These are phyloP conservation scores for Candida golubevii DNA, from an alignment of 805 yeast genomes.

Conservation along the genomic window DNA sequence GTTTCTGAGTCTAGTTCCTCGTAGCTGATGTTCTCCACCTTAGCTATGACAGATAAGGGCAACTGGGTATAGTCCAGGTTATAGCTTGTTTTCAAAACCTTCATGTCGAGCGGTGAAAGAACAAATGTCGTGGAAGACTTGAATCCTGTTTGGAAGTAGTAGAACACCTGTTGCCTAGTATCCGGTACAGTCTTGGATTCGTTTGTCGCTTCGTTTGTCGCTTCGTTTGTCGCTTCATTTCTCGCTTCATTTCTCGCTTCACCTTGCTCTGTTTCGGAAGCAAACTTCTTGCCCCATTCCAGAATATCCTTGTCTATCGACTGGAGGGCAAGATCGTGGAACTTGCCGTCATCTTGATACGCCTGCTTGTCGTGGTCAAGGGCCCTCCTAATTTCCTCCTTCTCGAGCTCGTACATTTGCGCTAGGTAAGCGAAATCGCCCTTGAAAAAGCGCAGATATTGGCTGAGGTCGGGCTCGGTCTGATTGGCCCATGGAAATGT, in stretches of 20 bases:
- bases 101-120: slow-evolving; percentile 74
- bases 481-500: slow-evolving; percentile 54
- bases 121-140: slow-evolving; percentile 59
- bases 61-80: slow-evolving; percentile 54
- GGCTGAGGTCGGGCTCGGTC: slow-evolving; percentile 23
- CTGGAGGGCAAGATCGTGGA: slow-evolving; percentile 49
- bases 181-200: slow-evolving; percentile 24
- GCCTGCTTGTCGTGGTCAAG: slow-evolving; percentile 54
- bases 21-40: slow-evolving; percentile 64
- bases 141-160: slow-evolving; percentile 76
- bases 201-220: background rate
- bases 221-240: background rate
- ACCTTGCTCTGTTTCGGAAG: slow-evolving; percentile 1
- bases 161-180: slow-evolving; percentile 37
- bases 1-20: slow-evolving; percentile 63
- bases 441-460: slow-evolving; percentile 64
- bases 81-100: slow-evolving; percentile 61
- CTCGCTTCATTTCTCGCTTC: background rate
- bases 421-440: slow-evolving; percentile 55
- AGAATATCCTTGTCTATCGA: slow-evolving; percentile 49
- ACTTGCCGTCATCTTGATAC: slow-evolving; percentile 57
- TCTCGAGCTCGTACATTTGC: slow-evolving; percentile 57
- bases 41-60: slow-evolving; percentile 60
- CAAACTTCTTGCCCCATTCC: slow-evolving; percentile 31
- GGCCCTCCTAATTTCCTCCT: slow-evolving; percentile 46